A percentile compares a stretch with the other conserved stretches of the same genome.
These are phyloP conservation scores for Aaosphaeria arxii DNA, from an alignment of 2,329 filamentous ascomycete genomes.

Conservation along the genomic window DNA sequence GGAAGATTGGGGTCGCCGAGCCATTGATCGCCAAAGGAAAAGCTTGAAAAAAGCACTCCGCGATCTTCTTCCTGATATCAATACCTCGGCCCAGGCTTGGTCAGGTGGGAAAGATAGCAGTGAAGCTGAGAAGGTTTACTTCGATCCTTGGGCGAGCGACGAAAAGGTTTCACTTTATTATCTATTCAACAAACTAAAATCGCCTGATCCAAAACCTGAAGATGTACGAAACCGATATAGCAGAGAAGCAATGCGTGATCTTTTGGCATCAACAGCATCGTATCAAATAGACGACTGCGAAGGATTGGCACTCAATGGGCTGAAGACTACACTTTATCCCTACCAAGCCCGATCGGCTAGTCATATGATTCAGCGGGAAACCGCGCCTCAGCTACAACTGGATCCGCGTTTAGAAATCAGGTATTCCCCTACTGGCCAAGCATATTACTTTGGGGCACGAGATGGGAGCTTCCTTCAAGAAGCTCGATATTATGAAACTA, in stretches of 20 bases:
- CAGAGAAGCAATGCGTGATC: slow-evolving; percentile 52
- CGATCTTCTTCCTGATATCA: slow-evolving; percentile 51
- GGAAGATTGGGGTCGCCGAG: slow-evolving; percentile 59
- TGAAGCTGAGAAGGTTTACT: slow-evolving; percentile 16
- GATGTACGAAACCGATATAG: slow-evolving; percentile 51
- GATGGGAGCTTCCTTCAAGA: slow-evolving; percentile 61
- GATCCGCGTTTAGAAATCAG: slow-evolving; percentile 70
- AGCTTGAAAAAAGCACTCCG: slow-evolving; percentile 48
- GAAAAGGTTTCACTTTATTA: slow-evolving; percentile 60
- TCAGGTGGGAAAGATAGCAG: slow-evolving; percentile 36
- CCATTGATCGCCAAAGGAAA: slow-evolving; percentile 50
- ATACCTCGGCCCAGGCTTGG: slow-evolving; percentile 59
- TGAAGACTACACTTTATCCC: slow-evolving; percentile 66
- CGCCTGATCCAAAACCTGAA: slow-evolving; percentile 58
- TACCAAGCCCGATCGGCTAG: slow-evolving; percentile 81
- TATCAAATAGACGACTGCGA: slow-evolving; percentile 34
- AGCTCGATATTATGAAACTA: slow-evolving; percentile 70
- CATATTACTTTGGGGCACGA: slow-evolving; percentile 70
- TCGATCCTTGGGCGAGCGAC: slow-evolving; percentile 40
- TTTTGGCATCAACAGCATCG: slow-evolving; percentile 45
- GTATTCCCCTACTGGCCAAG: slow-evolving; percentile 57
- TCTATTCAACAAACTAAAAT: slow-evolving; percentile 71
- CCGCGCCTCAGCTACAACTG: slow-evolving; percentile 59
- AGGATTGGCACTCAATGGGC: slow-evolving; percentile 46
- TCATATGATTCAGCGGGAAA: slow-evolving; percentile 79